These are phyloP conservation scores for Penicillium brevicompactum DNA, from an alignment of 2,329 filamentous ascomycete species.

Conservation along the genomic window DNA sequence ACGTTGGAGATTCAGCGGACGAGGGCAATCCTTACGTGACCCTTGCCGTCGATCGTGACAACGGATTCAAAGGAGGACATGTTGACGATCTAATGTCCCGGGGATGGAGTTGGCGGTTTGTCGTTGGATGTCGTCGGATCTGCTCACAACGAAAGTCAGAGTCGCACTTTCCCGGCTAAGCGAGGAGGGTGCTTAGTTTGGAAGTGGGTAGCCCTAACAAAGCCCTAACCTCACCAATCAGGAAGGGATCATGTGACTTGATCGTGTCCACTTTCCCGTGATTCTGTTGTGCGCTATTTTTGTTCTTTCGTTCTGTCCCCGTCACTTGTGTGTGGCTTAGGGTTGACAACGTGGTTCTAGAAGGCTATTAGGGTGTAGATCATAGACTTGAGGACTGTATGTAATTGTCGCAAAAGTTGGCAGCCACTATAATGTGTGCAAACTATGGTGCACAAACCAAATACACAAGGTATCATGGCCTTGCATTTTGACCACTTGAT, in stretches of 20 bases:
- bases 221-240: slow-evolving; percentile 30
- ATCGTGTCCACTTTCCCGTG: background rate
- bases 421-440: background rate
- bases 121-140: slow-evolving; percentile 45
- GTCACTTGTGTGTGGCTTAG: background rate
- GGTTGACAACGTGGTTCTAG: background rate
- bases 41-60: slow-evolving; percentile 99
- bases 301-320: background rate
- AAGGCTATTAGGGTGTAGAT: background rate
- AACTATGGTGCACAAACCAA: too few relatives aligned
- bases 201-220: slow-evolving; percentile 43
- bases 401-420: background rate
- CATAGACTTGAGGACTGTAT: background rate
- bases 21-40: slow-evolving; percentile 37
- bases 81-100: slow-evolving; percentile 51
- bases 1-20: background rate
- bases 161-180: slow-evolving; percentile 36
- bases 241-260: rapidly evolving
- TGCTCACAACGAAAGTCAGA: slow-evolving; percentile 46
- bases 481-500: too few relatives aligned
- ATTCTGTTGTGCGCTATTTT: background rate
- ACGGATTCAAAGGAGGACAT: slow-evolving; percentile 70
- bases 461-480: too few relatives aligned
- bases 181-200: slow-evolving; percentile 26
- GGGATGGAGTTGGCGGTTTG: slow-evolving; percentile 49